Evolutionary conservation across 192 early-diverging fungal species (phyloP), one percentile per base, ranked within the genome.

Genomic region (Spinellus fusiger): DNA sequence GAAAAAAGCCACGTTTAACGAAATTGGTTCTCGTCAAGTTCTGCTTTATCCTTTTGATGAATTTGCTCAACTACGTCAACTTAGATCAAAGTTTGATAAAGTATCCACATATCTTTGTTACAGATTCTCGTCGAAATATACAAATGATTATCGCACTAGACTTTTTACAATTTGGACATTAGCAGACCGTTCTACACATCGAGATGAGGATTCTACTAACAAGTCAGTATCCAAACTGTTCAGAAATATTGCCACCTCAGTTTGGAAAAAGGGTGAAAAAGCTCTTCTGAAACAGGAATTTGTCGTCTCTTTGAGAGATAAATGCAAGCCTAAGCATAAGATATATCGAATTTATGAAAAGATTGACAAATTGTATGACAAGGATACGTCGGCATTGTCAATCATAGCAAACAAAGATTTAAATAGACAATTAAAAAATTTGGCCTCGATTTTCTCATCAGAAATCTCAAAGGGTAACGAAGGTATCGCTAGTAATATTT

Each of bases 21-120:
- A 48, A 56, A 56, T 40, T 56, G 31, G 20, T 25, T 56, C 54
- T 56, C 18, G 20, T 35, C 54, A 56, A 56, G 5, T 23, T 38
- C 20, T 56, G 28, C 56, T 59, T 31, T 59, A 59, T 32, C 56
- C 38, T 3, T 59, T 59, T 48, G 56, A 59, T 49, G 44, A 59
- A 49, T 32, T 29, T 49, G 37, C 56, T 32, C 56, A 59, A 31
- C 18, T 59, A 20, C 56, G 56, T n/a, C 56, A 59, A 59, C 28
- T 59, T 16, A 46, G 56, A 32, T 59, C 56, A 9, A 59, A 59
- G 46, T 48, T 55, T 37, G 31, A 55, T 37, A 29, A 34, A 27
- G 0, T 56, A 27, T 56, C 38, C 35, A 56, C 38, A 23, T 44
- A 40, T 40, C 33, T 40, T 35, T 47, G 37, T 58, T 58, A 40